Evolutionary conservation across 371 early-diverging fungal species (phyloP), one percentile per base, ranked within the genome.

Genomic region (Rhizopus microsporus): DNA sequence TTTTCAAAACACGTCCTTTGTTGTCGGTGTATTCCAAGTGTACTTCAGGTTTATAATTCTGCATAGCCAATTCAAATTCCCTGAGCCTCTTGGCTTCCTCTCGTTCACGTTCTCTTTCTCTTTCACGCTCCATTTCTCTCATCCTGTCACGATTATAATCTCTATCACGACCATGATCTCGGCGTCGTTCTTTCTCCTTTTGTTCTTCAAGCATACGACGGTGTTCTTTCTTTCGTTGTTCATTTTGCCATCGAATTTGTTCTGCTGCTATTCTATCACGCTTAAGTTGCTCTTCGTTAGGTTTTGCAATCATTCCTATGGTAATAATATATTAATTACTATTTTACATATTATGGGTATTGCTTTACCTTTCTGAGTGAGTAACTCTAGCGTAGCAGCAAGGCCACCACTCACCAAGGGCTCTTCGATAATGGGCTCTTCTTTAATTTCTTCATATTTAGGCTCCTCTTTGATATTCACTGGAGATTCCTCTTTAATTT

Each of bases 21-120:
- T 93, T 92, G 69, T 98, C 97, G 13, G 85, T 81, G 60, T 98
- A 94, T 68, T 93, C 91, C n/a, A 98, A 68, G 35, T 89, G 82
- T 42, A 98, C 86, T 50, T 90, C 88, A 0, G 98, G 98, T 50
- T 84, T 88, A 65, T 98, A 98, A 61, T 93, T 81, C 61, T 88
- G 85, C 86, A 95, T 93, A 8, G 91, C 87, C 50, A 89, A 85
- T 62, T 90, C 89, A 40, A 83, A 77, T 65, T 91, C 91, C 43
- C 89, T 83, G 70, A 87, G 67, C 38, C 88, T 76, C 45, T 81
- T 82, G 40, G 87, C 80, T 43, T 91, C 89, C 51, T 87, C 77
- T 43, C 62, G 33, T 44, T 85, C 88, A 45, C 76, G 76, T 62
- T 87, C 76, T 34, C 73, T 59, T 47, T 80, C 80, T 56, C 74